phyloP scores from a whole-genome alignment of 208 protist genomes.

The Trypanosoma cruzi region DNA sequence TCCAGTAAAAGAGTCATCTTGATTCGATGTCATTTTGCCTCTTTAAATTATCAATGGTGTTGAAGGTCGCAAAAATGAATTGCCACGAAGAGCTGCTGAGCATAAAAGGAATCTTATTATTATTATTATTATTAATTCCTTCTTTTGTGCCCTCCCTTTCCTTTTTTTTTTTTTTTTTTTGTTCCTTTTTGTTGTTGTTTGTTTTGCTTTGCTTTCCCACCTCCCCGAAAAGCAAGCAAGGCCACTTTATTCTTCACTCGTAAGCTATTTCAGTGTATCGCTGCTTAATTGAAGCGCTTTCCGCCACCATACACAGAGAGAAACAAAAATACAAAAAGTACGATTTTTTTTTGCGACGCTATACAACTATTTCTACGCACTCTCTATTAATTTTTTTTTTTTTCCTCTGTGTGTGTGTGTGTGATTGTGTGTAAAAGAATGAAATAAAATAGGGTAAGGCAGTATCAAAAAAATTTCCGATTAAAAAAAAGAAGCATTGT shows the following conservation, averaged over 20 bases:
- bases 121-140: neutral
- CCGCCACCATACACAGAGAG: neutral
- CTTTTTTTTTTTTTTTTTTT: too few relatives aligned
- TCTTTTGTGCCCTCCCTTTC: neutral
- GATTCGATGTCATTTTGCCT: constrained; percentile 13
- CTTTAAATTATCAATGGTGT: neutral
- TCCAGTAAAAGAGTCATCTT: constrained; percentile 5
- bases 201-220: too few relatives aligned
- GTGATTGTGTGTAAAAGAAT: neutral
- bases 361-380: neutral
- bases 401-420: neutral
- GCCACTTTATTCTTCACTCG: too few relatives aligned
- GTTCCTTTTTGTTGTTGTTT: too few relatives aligned
- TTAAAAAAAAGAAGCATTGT: too few relatives aligned
- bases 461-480: too few relatives aligned
- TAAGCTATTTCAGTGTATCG: too few relatives aligned
- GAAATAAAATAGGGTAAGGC: neutral
- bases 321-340: neutral
- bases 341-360: neutral
- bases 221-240: too few relatives aligned
- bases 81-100: neutral
- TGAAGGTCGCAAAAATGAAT: neutral
- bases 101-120: neutral
- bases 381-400: neutral
- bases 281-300: too few relatives aligned